Evolutionary conservation across 768 basidiomycete species (phyloP).

Genomic region (Cystobasidium ongulense): DNA sequence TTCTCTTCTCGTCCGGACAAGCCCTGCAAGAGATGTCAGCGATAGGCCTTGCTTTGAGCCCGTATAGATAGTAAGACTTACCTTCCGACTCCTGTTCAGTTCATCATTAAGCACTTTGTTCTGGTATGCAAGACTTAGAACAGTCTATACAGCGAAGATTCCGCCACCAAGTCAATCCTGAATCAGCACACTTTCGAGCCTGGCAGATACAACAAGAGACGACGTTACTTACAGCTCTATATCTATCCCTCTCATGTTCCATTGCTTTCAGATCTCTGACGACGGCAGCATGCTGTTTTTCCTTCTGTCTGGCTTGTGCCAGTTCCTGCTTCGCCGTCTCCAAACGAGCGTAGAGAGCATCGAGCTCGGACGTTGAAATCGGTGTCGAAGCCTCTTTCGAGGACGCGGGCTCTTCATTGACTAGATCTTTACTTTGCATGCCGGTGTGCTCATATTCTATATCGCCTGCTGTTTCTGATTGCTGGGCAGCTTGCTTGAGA

Average conservation of each 20-base stretch:
- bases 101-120: conserved; percentile 22
- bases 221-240: conserved; percentile 5
- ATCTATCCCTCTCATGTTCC: conserved; percentile 10
- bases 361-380: not conserved
- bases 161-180: not conserved
- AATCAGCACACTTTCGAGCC: not conserved
- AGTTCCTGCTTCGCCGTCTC: not conserved
- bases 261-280: not conserved
- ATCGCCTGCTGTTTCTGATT: not conserved
- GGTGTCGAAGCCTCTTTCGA: not conserved
- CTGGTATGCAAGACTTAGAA: conserved; percentile 24
- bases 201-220: not conserved
- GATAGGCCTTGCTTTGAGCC: not conserved
- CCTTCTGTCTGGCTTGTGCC: not conserved
- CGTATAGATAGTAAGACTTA: not conserved
- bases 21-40: not conserved
- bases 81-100: not conserved
- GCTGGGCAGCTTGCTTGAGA: not conserved
- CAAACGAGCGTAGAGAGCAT: conserved; percentile 4
- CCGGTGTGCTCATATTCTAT: not conserved
- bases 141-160: not conserved
- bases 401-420: not conserved
- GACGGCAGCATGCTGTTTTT: not conserved
- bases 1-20: not conserved
- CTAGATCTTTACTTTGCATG: not conserved